Conservation (phyloP, 208 protist genomes). For the Wallacemonas sp. region DNA sequence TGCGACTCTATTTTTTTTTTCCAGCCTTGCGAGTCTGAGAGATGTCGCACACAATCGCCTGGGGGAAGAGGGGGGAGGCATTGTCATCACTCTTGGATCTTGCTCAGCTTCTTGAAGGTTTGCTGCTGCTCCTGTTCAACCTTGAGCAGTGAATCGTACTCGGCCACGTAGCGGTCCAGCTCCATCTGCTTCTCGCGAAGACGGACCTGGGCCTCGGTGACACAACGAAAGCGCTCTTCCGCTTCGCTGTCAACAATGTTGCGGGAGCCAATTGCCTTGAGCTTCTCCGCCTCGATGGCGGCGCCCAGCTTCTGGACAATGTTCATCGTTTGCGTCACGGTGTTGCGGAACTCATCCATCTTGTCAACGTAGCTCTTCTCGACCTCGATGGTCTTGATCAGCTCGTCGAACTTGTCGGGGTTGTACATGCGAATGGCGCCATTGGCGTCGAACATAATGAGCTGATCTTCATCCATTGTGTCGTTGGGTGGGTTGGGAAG, state of each 20-base stretch:
- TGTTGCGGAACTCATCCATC: slow-evolving; percentile 85
- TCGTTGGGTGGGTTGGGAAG: not conserved
- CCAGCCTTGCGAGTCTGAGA: too few relatives aligned
- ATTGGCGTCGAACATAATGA: slow-evolving; percentile 90
- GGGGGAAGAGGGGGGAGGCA: too few relatives aligned
- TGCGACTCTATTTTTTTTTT: too few relatives aligned
- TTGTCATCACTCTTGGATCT: slow-evolving; percentile 64
- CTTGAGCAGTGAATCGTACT: slow-evolving; percentile 85
- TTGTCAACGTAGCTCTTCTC: slow-evolving; percentile 70
- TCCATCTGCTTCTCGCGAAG: slow-evolving; percentile 89
- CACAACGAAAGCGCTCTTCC: slow-evolving; percentile 72
- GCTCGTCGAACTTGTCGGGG: slow-evolving; percentile 88
- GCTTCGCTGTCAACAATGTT: slow-evolving; percentile 90
- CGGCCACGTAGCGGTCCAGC: slow-evolving; percentile 85
- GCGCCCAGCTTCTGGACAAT: slow-evolving; percentile 77
- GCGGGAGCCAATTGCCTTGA: slow-evolving; percentile 82
- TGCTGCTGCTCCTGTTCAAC: slow-evolving; percentile 84
- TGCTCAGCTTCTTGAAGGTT: slow-evolving; percentile 78
- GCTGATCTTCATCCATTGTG: slow-evolving; percentile 82
- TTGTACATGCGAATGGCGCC: slow-evolving; percentile 90
- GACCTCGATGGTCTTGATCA: slow-evolving; percentile 72
- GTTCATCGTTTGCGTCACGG: slow-evolving; percentile 81
- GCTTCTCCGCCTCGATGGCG: slow-evolving; percentile 86
- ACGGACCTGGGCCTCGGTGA: slow-evolving; percentile 83
- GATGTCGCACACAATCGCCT: too few relatives aligned